These are phyloP conservation scores for Russula abietina DNA, from an alignment of 768 basidiomycete genomes.

Conservation along the genomic window DNA sequence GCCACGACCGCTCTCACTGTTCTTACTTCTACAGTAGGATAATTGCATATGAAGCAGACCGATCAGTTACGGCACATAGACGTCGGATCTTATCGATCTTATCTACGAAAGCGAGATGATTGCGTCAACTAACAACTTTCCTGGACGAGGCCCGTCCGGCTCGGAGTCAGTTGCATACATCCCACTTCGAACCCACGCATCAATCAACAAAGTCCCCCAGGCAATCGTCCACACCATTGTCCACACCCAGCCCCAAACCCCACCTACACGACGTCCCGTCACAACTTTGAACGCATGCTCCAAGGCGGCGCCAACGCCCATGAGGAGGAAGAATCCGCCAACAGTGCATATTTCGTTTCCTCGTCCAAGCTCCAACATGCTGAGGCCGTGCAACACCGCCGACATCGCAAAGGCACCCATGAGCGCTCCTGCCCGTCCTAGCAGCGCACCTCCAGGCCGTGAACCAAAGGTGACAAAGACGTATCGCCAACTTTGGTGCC, in stretches of 20 bases:
- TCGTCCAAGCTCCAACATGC: slow-evolving; percentile 52
- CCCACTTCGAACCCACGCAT: slow-evolving; percentile 20
- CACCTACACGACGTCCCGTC: slow-evolving; percentile 44
- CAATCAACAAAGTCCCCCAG: slow-evolving; percentile 32
- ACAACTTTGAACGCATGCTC: slow-evolving; percentile 42
- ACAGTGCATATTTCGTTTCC: slow-evolving; percentile 43
- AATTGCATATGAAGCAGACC: background rate
- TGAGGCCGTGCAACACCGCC: slow-evolving; percentile 51
- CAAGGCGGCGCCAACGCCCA: slow-evolving; percentile 46
- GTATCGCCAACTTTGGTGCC: slow-evolving; percentile 37
- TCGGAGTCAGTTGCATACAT: slow-evolving; percentile 6
- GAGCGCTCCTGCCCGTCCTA: slow-evolving; percentile 46
- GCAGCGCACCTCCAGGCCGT: slow-evolving; percentile 32
- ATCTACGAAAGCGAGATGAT: background rate
- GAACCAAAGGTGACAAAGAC: slow-evolving; percentile 32
- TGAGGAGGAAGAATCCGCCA: slow-evolving; percentile 52
- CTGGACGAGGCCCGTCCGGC: slow-evolving; percentile 1
- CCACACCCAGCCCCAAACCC: slow-evolving; percentile 51
- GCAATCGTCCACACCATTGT: slow-evolving; percentile 40
- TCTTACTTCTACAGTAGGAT: background rate
- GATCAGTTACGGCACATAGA: background rate
- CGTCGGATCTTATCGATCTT: too few relatives aligned
- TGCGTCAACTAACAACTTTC: background rate
- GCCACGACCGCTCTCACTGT: too few relatives aligned
- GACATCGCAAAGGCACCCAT: slow-evolving; percentile 57